A percentile compares a stretch with the other conserved stretches of the same genome.
These are phyloP conservation scores for Fistulifera pelliculosa DNA, from an alignment of 108 stramenopile species.

Conservation along the genomic window DNA sequence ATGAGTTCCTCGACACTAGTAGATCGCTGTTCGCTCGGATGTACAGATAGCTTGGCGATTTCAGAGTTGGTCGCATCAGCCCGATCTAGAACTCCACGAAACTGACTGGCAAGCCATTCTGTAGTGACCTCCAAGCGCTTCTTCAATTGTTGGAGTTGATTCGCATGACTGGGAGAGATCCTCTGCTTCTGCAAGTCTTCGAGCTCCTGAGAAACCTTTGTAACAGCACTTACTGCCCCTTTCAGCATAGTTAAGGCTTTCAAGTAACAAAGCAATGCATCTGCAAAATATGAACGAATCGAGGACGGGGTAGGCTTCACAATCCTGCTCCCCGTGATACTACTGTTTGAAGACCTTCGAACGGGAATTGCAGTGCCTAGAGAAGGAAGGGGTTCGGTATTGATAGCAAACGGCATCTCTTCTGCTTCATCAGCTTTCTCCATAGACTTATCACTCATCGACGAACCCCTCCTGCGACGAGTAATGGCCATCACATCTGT, in stretches of 20 bases:
- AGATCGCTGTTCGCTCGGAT: slow-evolving; percentile 2
- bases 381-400: slow-evolving; percentile 34
- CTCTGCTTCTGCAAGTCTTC: slow-evolving; percentile 24
- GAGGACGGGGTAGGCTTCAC: slow-evolving; percentile 27
- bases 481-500: slow-evolving; percentile 32
- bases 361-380: slow-evolving; percentile 13
- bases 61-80: slow-evolving; percentile 74
- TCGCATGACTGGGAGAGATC: slow-evolving; percentile 16
- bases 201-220: slow-evolving; percentile 55
- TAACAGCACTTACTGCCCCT: slow-evolving; percentile 58
- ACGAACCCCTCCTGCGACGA: slow-evolving; percentile 21
- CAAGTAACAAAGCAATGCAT: slow-evolving; percentile 72
- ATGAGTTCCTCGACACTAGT: slow-evolving; percentile 71
- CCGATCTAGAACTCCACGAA: slow-evolving; percentile 73
- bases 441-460: slow-evolving; percentile 28
- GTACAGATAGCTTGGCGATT: slow-evolving; percentile 43
- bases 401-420: slow-evolving; percentile 81
- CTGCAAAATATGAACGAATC: slow-evolving; percentile 54
- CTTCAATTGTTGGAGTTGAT: slow-evolving; percentile 35
- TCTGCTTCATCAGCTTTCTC: slow-evolving; percentile 52
- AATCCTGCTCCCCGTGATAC: slow-evolving; percentile 8
- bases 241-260: slow-evolving; percentile 81
- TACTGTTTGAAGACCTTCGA: slow-evolving; percentile 8
- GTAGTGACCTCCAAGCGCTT: slow-evolving; percentile 63
- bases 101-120: slow-evolving; percentile 67